A percentile compares a stretch with the other conserved stretches of the same genome.
phyloP scores from a whole-genome alignment of 2,329 filamentous ascomycete species.

The Corynespora cassiicola region DNA sequence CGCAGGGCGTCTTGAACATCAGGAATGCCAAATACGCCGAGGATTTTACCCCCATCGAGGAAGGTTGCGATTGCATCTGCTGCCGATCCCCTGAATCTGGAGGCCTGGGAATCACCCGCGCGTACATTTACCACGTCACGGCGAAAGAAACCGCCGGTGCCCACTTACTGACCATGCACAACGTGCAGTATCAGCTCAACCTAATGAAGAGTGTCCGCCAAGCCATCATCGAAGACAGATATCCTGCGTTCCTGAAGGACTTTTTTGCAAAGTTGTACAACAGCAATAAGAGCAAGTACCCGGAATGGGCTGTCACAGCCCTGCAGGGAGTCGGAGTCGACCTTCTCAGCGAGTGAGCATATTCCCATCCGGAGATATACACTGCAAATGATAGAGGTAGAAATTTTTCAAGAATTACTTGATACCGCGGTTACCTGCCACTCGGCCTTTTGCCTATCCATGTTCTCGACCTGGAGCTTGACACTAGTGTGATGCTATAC shows the following conservation, averaged over 20 bases:
- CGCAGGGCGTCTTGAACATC: slow-evolving; percentile 81
- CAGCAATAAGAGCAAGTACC: slow-evolving; percentile 68
- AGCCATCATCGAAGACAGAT: slow-evolving; percentile 81
- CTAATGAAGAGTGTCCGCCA: slow-evolving; percentile 79
- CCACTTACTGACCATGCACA: slow-evolving; percentile 86
- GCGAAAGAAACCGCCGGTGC: slow-evolving; percentile 96
- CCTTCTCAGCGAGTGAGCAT: slow-evolving; percentile 26
- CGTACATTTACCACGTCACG: slow-evolving; percentile 89
- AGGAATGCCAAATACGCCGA: slow-evolving; percentile 75
- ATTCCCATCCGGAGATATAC: background rate
- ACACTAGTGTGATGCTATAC: too few relatives aligned
- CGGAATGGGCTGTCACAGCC: slow-evolving; percentile 83
- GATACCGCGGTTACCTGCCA: too few relatives aligned
- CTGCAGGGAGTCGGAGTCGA: slow-evolving; percentile 77
- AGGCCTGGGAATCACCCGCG: slow-evolving; percentile 81
- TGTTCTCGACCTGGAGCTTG: too few relatives aligned
- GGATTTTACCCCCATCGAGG: slow-evolving; percentile 85
- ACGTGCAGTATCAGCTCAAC: slow-evolving; percentile 88
- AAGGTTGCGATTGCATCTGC: slow-evolving; percentile 79
- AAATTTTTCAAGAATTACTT: too few relatives aligned
- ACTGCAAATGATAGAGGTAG: too few relatives aligned
- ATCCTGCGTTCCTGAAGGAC: slow-evolving; percentile 75
- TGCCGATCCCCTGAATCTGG: slow-evolving; percentile 73
- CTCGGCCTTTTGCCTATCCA: too few relatives aligned
- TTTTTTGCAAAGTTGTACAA: slow-evolving; percentile 82